Evolutionary conservation across 192 early-diverging fungal genomes (phyloP).

Genomic region (Phycomyces nitens): DNA sequence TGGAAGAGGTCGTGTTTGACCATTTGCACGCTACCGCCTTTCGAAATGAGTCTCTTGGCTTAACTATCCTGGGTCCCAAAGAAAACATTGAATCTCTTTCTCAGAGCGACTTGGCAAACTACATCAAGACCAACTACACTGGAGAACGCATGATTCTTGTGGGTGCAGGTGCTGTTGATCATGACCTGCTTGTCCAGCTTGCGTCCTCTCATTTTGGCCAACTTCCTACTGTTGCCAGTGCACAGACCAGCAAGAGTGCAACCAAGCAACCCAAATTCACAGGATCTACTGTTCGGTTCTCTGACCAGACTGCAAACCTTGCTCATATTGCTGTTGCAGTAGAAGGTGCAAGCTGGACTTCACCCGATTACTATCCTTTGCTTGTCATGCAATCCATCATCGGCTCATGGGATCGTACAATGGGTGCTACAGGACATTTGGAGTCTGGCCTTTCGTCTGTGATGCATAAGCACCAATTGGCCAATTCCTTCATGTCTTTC

Average conservation of each 20-base stretch:
- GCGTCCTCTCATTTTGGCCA: slow-evolving; percentile 91
- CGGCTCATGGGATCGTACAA: slow-evolving; percentile 94
- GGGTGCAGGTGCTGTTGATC: slow-evolving; percentile 88
- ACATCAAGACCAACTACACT: slow-evolving; percentile 93
- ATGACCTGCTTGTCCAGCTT: slow-evolving; percentile 88
- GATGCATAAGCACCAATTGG: slow-evolving; percentile 79
- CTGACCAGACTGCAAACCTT: slow-evolving; percentile 80
- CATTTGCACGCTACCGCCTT: slow-evolving; percentile 95
- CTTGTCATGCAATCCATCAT: slow-evolving; percentile 94
- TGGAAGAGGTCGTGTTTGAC: slow-evolving; percentile 99
- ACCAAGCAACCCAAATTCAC: slow-evolving; percentile 75
- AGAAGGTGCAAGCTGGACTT: slow-evolving; percentile 93
- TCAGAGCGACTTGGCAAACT: slow-evolving; percentile 81
- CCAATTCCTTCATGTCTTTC: slow-evolving; percentile 99
- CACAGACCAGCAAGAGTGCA: slow-evolving; percentile 43
- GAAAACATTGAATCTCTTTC: slow-evolving; percentile 91
- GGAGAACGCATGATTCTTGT: slow-evolving; percentile 96
- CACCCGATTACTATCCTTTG: slow-evolving; percentile 93
- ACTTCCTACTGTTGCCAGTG: slow-evolving; percentile 46
- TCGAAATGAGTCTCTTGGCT: slow-evolving; percentile 83
- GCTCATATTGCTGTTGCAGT: slow-evolving; percentile 98
- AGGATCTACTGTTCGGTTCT: slow-evolving; percentile 77
- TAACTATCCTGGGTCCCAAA: slow-evolving; percentile 90
- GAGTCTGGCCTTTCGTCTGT: slow-evolving; percentile 83
- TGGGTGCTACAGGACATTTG: slow-evolving; percentile 84